These are phyloP conservation scores for Boletus sensibilis DNA, from an alignment of 768 basidiomycete genomes.

Conservation along the genomic window DNA sequence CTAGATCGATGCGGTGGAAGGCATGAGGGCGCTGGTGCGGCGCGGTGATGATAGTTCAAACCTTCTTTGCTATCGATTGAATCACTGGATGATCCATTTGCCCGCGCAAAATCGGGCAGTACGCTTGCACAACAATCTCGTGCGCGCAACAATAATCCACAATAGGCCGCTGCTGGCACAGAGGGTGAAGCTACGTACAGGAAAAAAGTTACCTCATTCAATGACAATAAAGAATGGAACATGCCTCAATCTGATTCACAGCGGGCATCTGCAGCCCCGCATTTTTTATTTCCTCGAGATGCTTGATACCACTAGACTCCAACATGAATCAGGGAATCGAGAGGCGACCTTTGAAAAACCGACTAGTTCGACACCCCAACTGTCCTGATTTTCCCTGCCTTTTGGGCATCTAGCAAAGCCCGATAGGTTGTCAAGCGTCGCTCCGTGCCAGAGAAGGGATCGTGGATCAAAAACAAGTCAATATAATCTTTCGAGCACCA, in stretches of 20 bases:
- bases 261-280: conserved; percentile 64
- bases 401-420: conserved; percentile 61
- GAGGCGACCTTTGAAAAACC: conserved; percentile 22
- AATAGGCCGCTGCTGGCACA: conserved; percentile 79
- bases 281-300: conserved; percentile 69
- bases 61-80: conserved; percentile 56
- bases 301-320: conserved; percentile 57
- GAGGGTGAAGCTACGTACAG: conserved; percentile 62
- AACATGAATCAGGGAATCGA: not conserved
- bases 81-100: conserved; percentile 53
- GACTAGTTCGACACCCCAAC: conserved; percentile 89
- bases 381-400: conserved; percentile 61
- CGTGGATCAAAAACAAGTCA: conserved; percentile 80
- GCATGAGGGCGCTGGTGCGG: conserved; percentile 8
- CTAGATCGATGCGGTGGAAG: conserved; percentile 33
- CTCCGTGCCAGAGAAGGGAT: conserved; percentile 61
- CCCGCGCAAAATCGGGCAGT: conserved; percentile 72
- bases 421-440: conserved; percentile 69
- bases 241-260: conserved; percentile 82
- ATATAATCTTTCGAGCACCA: conserved; percentile 46
- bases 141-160: conserved; percentile 68
- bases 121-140: conserved; percentile 67
- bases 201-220: conserved; percentile 6
- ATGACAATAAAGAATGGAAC: conserved; percentile 5
- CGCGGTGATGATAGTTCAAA: conserved; percentile 26